These are phyloP conservation scores for Chlorella sp. DNA, from an alignment of 139 green algal genomes.

Conservation along the genomic window DNA sequence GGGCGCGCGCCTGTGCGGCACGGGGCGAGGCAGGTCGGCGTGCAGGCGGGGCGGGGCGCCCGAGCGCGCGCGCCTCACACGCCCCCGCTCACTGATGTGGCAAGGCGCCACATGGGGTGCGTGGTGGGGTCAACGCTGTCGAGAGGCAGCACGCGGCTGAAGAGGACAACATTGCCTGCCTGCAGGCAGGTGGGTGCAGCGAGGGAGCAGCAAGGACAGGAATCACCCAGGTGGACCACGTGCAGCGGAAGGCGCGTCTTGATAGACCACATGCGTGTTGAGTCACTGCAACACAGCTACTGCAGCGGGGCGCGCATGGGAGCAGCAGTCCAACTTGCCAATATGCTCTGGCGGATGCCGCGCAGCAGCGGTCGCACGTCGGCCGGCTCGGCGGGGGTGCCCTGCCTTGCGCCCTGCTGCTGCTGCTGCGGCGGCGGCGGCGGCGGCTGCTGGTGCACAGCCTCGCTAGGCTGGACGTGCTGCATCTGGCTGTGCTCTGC, in stretches of 20 bases:
- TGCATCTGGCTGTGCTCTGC: neutral
- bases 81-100: slow-evolving; percentile 6
- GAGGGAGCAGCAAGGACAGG: too few species aligned
- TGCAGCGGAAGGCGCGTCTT: too few species aligned
- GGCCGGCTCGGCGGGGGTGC: slow-evolving; percentile 7
- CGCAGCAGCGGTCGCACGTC: slow-evolving; percentile 28
- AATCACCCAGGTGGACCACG: too few species aligned
- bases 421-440: too few species aligned
- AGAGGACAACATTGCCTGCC: too few species aligned
- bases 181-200: too few species aligned
- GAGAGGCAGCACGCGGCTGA: slow-evolving; percentile 77
- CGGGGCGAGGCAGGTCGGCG: neutral
- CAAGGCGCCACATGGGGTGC: slow-evolving; percentile 81
- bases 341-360: neutral
- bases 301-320: neutral
- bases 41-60: neutral
- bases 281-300: too few species aligned
- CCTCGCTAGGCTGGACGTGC: neutral
- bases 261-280: too few species aligned
- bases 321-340: neutral
- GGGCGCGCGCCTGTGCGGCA: neutral
- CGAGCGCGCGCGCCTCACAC: neutral
- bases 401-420: too few species aligned
- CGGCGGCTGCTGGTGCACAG: neutral
- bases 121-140: slow-evolving; percentile 35